phyloP scores from a whole-genome alignment of 2,329 filamentous ascomycete species.

The Trichoderma koningii region DNA sequence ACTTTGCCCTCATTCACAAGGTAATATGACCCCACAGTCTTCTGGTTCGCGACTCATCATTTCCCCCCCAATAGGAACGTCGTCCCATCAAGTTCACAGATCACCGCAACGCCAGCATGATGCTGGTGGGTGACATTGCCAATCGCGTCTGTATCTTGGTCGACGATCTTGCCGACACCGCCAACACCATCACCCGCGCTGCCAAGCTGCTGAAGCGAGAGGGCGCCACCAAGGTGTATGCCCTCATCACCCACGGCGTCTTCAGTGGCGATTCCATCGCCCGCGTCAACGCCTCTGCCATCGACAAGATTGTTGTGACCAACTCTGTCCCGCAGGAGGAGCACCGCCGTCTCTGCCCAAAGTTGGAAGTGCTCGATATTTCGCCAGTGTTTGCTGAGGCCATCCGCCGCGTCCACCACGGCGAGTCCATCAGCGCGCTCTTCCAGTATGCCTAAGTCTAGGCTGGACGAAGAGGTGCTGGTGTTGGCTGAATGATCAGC shows the following conservation, averaged over 20 bases:
- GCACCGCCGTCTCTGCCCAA: constrained; percentile 75
- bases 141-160: constrained; percentile 84
- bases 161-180: constrained; percentile 93
- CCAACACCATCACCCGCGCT: constrained; percentile 93
- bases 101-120: constrained; percentile 90
- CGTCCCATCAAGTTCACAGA: constrained; percentile 85
- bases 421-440: constrained; percentile 93
- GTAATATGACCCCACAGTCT: constrained; percentile 44
- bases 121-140: constrained; percentile 85
- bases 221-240: constrained; percentile 87
- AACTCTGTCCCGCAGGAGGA: constrained; percentile 91
- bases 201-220: constrained; percentile 97
- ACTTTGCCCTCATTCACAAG: constrained; percentile 98
- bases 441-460: constrained; percentile 54
- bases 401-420: constrained; percentile 93
- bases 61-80: constrained; percentile 67
- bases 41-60: constrained; percentile 43
- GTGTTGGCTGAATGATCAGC: constrained; percentile 1
- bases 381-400: constrained; percentile 92
- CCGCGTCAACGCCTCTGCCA: constrained; percentile 86
- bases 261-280: constrained; percentile 93
- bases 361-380: constrained; percentile 88
- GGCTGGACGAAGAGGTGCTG: constrained; percentile 9
- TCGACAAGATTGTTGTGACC: constrained; percentile 93
- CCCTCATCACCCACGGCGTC: constrained; percentile 91